A percentile compares a stretch with the other conserved stretches of the same genome.
Conservation (phyloP, 495 filamentous ascomycete species). For the Lophiostoma macrostomum region DNA sequence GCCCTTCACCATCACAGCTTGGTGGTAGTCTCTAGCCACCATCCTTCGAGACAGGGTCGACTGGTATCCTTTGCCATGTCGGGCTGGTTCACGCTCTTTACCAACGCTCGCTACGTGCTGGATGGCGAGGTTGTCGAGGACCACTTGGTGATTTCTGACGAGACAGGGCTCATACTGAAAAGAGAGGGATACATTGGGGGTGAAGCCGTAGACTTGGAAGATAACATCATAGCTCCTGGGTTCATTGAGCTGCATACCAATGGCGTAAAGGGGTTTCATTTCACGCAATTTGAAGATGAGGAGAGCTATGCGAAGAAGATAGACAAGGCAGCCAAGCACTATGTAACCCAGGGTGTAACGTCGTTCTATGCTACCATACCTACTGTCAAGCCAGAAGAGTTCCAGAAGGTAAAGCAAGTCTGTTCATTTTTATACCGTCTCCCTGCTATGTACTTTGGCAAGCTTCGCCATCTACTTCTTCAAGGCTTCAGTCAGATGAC, state of each 20-base stretch:
- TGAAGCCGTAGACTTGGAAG: conserved; percentile 44
- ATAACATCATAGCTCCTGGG: conserved; percentile 41
- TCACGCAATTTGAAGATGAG: conserved; percentile 42
- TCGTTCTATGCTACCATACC: conserved; percentile 45
- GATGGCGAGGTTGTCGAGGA: conserved; percentile 43
- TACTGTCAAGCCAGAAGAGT: conserved; percentile 39
- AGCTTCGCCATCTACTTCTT: neutral
- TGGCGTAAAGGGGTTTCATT: conserved; percentile 44
- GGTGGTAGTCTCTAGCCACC: neutral
- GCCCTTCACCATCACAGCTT: neutral
- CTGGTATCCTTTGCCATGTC: conserved; percentile 26
- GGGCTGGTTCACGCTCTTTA: conserved; percentile 43
- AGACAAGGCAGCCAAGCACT: conserved; percentile 36
- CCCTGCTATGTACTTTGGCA: neutral
- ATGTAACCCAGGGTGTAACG: conserved; percentile 43
- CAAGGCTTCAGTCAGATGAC: no score
- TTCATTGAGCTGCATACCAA: conserved; percentile 46
- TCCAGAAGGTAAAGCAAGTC: conserved; percentile 36
- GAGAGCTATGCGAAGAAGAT: conserved; percentile 36
- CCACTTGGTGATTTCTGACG: conserved; percentile 39
- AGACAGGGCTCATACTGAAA: conserved; percentile 40
- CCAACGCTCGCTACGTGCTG: conserved; percentile 45
- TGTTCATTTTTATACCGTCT: neutral
- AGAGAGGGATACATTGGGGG: conserved; percentile 43
- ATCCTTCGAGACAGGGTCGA: neutral